phyloP scores from a whole-genome alignment of 2,329 filamentous ascomycete genomes.

The Pseudogymnoascus sp. region DNA sequence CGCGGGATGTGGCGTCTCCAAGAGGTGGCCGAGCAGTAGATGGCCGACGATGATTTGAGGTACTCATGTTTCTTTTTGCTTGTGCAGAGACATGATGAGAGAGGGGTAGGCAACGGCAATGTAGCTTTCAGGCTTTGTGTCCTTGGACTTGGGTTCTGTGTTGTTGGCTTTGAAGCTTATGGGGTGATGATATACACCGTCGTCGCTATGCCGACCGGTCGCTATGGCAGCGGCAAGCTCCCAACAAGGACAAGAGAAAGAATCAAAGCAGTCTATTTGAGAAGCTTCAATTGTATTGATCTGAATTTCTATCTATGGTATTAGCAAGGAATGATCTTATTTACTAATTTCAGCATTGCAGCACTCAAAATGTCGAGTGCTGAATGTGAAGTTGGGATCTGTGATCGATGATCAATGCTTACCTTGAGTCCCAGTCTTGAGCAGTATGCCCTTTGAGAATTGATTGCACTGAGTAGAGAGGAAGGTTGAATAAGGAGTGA shows the following conservation, averaged over 20 bases:
- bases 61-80: background rate
- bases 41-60: conserved; percentile 15
- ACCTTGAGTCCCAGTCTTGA: conserved; percentile 1
- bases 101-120: background rate
- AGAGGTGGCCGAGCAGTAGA: conserved; percentile 26
- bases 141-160: background rate
- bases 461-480: background rate
- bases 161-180: background rate
- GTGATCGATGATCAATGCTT: background rate
- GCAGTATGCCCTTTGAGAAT: background rate
- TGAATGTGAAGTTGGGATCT: background rate
- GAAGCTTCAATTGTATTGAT: background rate
- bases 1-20: conserved; percentile 26
- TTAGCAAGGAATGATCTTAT: background rate
- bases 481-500: background rate
- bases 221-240: background rate
- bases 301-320: conserved; percentile 5
- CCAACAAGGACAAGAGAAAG: background rate
- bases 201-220: background rate
- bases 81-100: background rate
- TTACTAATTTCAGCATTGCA: background rate
- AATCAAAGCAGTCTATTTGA: background rate
- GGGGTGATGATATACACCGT: background rate
- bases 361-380: background rate
- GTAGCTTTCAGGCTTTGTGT: background rate